A percentile compares a stretch with the other conserved stretches of the same genome.
Conservation (phyloP, 768 basidiomycete genomes). For the Mycena chlorophos region DNA sequence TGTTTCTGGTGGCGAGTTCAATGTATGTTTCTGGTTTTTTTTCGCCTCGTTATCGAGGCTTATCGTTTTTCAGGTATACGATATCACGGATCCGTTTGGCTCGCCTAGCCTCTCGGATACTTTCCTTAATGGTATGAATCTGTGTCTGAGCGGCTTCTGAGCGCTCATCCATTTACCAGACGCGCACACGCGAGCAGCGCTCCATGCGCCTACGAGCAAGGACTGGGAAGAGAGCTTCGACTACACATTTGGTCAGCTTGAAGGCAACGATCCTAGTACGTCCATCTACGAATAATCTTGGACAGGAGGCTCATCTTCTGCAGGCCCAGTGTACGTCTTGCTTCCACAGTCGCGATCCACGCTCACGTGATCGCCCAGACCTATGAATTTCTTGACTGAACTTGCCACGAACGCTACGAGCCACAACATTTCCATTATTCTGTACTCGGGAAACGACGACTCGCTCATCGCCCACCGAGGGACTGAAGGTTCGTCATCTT, state of each 20-base stretch:
- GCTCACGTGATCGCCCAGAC: constrained; percentile 35
- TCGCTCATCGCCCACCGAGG: constrained; percentile 62
- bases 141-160: not conserved
- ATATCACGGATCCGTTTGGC: constrained; percentile 54
- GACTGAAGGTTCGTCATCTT: constrained; percentile 51
- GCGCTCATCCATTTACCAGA: constrained; percentile 37
- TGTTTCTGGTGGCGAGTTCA: constrained; percentile 23
- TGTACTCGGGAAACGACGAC: constrained; percentile 73
- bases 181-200: constrained; percentile 52
- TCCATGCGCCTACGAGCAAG: constrained; percentile 68
- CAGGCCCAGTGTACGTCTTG: constrained; percentile 37
- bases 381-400: constrained; percentile 63
- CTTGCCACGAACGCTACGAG: constrained; percentile 65
- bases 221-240: constrained; percentile 42
- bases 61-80: constrained; percentile 44
- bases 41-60: not conserved
- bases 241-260: constrained; percentile 39
- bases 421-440: constrained; percentile 50
- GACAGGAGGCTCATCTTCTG: not conserved
- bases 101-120: constrained; percentile 44
- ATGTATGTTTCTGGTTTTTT: constrained; percentile 33
- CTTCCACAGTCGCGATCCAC: not conserved
- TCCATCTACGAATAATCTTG: not conserved
- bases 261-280: constrained; percentile 42
- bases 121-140: constrained; percentile 61